A percentile compares a stretch with the other conserved stretches of the same genome.
Evolutionary conservation across 1,139 yeast genomes (phyloP).

Genomic region (Candida tropicalis): DNA sequence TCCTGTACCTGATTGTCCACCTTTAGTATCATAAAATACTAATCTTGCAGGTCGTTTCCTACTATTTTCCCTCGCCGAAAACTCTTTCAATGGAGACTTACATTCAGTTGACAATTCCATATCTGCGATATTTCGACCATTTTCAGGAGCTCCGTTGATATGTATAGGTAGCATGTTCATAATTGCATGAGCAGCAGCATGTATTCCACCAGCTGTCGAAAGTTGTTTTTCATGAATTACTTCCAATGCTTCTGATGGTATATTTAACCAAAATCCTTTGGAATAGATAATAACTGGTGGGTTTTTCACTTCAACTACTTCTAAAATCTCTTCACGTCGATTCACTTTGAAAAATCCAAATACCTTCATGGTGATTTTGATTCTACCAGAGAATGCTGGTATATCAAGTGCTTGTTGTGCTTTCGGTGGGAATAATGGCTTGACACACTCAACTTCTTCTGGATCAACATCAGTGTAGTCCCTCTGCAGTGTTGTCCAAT

Average conservation of each 20-base stretch:
- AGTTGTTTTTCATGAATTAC: conserved; percentile 57
- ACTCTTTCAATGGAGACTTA: conserved; percentile 95
- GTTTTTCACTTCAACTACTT: conserved; percentile 88
- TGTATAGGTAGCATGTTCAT: conserved; percentile 73
- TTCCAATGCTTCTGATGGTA: conserved; percentile 66
- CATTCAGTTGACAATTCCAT: conserved; percentile 90
- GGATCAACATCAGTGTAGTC: conserved; percentile 96
- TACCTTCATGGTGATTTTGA: conserved; percentile 71
- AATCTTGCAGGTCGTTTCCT: conserved; percentile 85
- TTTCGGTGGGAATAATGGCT: conserved; percentile 45
- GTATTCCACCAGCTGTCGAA: conserved; percentile 88
- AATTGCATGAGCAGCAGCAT: conserved; percentile 91
- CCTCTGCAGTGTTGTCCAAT: conserved; percentile 89
- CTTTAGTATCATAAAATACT: conserved; percentile 80
- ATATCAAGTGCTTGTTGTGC: conserved; percentile 41
- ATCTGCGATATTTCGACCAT: conserved; percentile 26
- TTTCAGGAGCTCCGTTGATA: conserved; percentile 40
- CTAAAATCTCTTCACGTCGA: conserved; percentile 73
- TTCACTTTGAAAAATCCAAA: conserved; percentile 93
- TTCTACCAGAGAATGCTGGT: conserved; percentile 75
- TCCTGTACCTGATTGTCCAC: conserved; percentile 80
- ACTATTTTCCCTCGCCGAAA: conserved; percentile 67
- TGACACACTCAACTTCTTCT: conserved; percentile 62
- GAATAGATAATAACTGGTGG: conserved; percentile 75
- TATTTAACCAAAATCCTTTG: conserved; percentile 90